Evolutionary conservation across 1,139 yeast genomes (phyloP).

Genomic region (Lodderomyces margitis): DNA sequence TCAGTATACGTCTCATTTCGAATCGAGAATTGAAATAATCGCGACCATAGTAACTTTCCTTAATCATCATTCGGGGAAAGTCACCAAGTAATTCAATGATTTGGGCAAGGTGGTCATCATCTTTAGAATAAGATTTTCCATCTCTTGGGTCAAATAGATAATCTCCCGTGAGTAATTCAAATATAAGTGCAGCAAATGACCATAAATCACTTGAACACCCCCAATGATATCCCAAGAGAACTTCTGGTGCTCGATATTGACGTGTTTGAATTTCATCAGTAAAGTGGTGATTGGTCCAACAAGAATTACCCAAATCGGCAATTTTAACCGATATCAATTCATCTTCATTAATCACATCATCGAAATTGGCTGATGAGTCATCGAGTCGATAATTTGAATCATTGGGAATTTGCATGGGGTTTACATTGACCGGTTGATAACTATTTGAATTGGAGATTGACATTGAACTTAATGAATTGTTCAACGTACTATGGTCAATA

Average conservation of each 20-base stretch:
- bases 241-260: constrained; percentile 50
- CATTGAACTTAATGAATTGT: constrained; percentile 45
- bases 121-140: constrained; percentile 46
- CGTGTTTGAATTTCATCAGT: constrained; percentile 53
- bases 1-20: constrained; percentile 56
- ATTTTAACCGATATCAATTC: constrained; percentile 49
- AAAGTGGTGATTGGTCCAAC: constrained; percentile 50
- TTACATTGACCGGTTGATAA: constrained; percentile 21
- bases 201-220: constrained; percentile 50
- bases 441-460: constrained; percentile 34
- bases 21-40: constrained; percentile 51
- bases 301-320: constrained; percentile 52
- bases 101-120: constrained; percentile 52
- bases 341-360: constrained; percentile 38
- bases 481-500: constrained; percentile 22
- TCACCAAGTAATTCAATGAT: constrained; percentile 46
- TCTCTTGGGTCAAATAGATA: constrained; percentile 48
- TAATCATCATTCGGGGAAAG: constrained; percentile 42
- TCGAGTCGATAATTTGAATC: constrained; percentile 8
- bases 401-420: constrained; percentile 25
- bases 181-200: constrained; percentile 48
- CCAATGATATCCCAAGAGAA: constrained; percentile 49
- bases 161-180: constrained; percentile 49
- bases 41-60: constrained; percentile 41
- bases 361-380: constrained; percentile 11